Evolutionary conservation across 2,329 filamentous ascomycete species (phyloP).

Genomic region (Cladosporium sp.): DNA sequence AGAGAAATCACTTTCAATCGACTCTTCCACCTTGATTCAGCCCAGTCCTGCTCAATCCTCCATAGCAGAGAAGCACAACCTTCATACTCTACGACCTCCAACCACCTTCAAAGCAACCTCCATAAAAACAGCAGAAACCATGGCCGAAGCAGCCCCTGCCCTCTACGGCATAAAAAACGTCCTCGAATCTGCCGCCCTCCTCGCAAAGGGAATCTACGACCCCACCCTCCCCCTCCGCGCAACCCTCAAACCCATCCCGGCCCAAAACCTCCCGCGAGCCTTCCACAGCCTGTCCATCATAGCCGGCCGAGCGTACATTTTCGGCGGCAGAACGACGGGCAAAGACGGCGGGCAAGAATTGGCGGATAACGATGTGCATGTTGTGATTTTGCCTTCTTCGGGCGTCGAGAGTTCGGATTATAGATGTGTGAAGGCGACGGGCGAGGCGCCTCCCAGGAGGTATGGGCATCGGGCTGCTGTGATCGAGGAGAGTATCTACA

Average conservation of each 20-base stretch:
- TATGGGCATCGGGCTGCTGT: constrained; percentile 40
- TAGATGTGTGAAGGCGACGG: constrained; percentile 31
- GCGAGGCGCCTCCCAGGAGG: constrained; percentile 35
- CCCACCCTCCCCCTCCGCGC: constrained; percentile 51
- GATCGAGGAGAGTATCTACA: constrained; percentile 41
- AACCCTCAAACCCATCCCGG: constrained; percentile 44
- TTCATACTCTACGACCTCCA: too few species aligned
- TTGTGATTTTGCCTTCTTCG: constrained; percentile 46
- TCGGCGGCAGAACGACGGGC: constrained; percentile 39
- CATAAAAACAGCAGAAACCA: constrained; percentile 8
- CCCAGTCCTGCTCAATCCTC: too few species aligned
- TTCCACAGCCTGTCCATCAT: constrained; percentile 51
- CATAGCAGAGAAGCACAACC: too few species aligned
- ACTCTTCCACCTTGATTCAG: too few species aligned
- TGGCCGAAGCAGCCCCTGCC: constrained; percentile 35
- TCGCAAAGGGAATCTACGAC: constrained; percentile 44
- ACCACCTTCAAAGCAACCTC: too few species aligned
- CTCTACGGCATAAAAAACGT: constrained; percentile 32
- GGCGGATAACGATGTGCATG: constrained; percentile 49
- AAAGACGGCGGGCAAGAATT: constrained; percentile 11
- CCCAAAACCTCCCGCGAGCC: constrained; percentile 42
- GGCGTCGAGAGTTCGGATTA: constrained; percentile 41
- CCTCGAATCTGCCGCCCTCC: constrained; percentile 38
- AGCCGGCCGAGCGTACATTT: constrained; percentile 52
- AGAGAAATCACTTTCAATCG: too few species aligned